Percentiles rank a stretch among this genome's conserved stretches.
phyloP scores from a whole-genome alignment of 805 yeast species.

The Scheffersomyces coipomensis region DNA sequence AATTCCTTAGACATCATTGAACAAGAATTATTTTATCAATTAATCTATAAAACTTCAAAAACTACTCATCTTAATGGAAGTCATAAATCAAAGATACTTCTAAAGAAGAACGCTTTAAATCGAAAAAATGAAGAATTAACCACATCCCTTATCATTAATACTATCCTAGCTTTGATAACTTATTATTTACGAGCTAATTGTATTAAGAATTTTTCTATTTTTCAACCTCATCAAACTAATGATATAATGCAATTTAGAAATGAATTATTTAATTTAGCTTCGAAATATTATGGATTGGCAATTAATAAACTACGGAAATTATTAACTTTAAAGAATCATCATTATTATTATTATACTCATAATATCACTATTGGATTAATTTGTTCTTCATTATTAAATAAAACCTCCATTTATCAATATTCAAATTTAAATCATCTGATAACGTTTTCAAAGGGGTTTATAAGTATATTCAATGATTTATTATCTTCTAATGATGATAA shows the following conservation, averaged over 20 bases:
- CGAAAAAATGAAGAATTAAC: neutral
- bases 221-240: neutral
- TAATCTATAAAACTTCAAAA: too few relatives aligned
- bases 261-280: slow-evolving; percentile 3
- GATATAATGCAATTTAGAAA: slow-evolving; percentile 3
- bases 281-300: slow-evolving; percentile 12
- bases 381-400: slow-evolving; percentile 17
- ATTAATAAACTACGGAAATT: slow-evolving; percentile 8
- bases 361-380: slow-evolving; percentile 14
- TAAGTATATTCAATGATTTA: slow-evolving; percentile 15
- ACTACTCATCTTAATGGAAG: neutral
- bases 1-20: neutral
- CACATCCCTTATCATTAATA: slow-evolving; percentile 1
- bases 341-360: slow-evolving; percentile 5
- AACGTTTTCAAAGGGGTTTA: slow-evolving; percentile 20
- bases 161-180: slow-evolving; percentile 9
- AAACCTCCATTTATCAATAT: slow-evolving; percentile 19
- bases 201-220: slow-evolving; percentile 3
- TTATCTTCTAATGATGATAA: neutral
- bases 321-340: neutral
- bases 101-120: neutral
- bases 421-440: slow-evolving; percentile 12
- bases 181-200: slow-evolving; percentile 9
- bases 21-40: neutral
- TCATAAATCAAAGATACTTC: too few relatives aligned